Evolutionary conservation across 202 grass and related monocot species (phyloP).

Genomic region (Eragrostis tef): DNA sequence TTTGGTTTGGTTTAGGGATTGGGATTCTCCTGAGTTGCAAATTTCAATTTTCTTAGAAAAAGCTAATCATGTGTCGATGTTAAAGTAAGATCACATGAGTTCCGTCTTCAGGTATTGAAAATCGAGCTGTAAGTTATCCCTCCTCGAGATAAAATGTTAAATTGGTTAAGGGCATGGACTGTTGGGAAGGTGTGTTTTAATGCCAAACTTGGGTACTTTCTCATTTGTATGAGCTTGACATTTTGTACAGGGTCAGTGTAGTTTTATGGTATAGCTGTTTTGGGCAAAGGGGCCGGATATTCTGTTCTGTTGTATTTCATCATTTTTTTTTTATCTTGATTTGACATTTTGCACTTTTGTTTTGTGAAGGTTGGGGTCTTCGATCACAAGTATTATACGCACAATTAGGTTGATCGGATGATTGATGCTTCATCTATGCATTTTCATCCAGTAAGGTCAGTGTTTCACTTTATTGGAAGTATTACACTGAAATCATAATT

Average conservation of each 20-base stretch:
- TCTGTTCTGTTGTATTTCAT: conserved; percentile 4
- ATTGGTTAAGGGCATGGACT: background rate
- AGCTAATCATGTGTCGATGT: background rate
- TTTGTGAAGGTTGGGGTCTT: conserved; percentile 52
- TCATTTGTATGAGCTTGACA: background rate
- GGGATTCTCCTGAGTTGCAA: background rate
- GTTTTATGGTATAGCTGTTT: conserved; percentile 7
- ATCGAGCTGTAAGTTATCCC: background rate
- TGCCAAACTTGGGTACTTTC: background rate
- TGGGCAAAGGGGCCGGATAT: background rate
- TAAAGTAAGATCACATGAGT: background rate
- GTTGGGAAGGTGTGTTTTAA: conserved; percentile 1
- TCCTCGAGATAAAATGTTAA: background rate
- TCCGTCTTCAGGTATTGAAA: background rate
- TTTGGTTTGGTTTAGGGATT: conserved; percentile 1
- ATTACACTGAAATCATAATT: conserved; percentile 35
- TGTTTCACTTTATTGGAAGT: conserved; percentile 23
- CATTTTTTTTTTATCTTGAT: conserved; percentile 17
- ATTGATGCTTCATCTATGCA: conserved; percentile 46
- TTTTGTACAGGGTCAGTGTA: background rate
- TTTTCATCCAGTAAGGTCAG: conserved; percentile 47
- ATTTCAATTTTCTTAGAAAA: background rate
- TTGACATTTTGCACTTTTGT: conserved; percentile 35
- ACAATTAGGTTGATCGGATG: conserved; percentile 54
- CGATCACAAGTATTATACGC: conserved; percentile 52